These are phyloP conservation scores for Colletotrichum aenigma DNA, from an alignment of 2,329 filamentous ascomycete genomes.

Conservation along the genomic window DNA sequence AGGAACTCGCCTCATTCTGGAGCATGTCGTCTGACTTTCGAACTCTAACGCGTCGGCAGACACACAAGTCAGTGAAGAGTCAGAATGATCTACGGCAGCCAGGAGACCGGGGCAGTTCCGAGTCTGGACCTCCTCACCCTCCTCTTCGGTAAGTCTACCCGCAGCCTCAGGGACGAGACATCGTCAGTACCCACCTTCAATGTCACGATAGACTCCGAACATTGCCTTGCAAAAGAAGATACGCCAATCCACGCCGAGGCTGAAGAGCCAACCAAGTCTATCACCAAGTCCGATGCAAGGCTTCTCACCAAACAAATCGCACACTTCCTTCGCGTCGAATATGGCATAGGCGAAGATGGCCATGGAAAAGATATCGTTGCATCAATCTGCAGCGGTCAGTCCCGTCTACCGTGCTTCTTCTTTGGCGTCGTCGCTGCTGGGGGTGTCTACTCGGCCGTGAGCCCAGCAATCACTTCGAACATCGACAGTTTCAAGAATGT, in stretches of 20 bases:
- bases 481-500: not conserved
- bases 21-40: not conserved
- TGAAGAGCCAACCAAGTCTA: not conserved
- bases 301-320: not conserved
- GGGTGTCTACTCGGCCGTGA: not conserved
- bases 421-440: not conserved
- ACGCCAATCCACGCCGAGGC: not conserved
- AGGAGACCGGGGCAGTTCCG: not conserved
- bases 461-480: not conserved
- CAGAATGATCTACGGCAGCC: not conserved
- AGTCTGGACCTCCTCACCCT: not conserved
- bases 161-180: not conserved
- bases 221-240: not conserved
- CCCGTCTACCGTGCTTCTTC: not conserved
- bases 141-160: not conserved
- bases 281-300: not conserved
- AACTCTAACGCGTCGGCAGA: not conserved
- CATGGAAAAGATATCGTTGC: not conserved
- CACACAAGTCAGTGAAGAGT: not conserved
- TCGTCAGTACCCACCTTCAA: not conserved
- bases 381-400: not conserved
- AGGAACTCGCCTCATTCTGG: not conserved
- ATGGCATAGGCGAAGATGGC: not conserved
- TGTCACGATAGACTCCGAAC: not conserved
- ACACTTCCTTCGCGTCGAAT: not conserved